Evolutionary conservation across 2,329 filamentous ascomycete genomes (phyloP), one percentile per base, ranked within the genome.

Genomic region (Pseudocercospora fuligena): DNA sequence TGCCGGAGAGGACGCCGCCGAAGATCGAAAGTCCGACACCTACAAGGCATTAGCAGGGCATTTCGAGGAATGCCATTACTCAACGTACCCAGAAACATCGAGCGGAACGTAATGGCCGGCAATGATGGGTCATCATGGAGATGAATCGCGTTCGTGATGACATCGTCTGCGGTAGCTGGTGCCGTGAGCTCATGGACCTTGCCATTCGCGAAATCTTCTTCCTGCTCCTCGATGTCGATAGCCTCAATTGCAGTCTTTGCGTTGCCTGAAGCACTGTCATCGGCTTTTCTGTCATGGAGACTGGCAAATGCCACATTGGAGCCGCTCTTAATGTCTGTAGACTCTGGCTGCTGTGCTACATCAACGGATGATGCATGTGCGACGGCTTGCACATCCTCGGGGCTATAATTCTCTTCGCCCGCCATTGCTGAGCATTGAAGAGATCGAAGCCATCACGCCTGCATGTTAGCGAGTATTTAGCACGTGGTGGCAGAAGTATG

Each of bases 1-100:
- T 58, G 54, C 54, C 54, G 5, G 54, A 58, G 54, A 58, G 54
- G 2, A 58, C 54, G 54, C 54, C 54, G 12, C 54, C 54, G 29
- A 58, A 58, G n/a, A 58, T 36, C 1, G 54, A 58, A 11, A 58
- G 54, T 1, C 54, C 54, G 4, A 58, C 54, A 7, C 54, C 54
- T 58, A 9, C 1, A 7, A 1, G 14, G 6, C 11, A 9, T 58
- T 31, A 36, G 27, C 6, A 23, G 33, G n/a, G 7, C 54, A n/a
- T 21, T 14, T 27, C 53, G 25, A 57, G 19, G 21, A 23, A 23
- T n/a, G 16, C 5, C 54, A 8, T 3, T 40, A 12, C n/a, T 5
- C 14, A 14, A 58, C 54, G 31, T 40, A 58, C 54, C 54, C 29
- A 58, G 14, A 5, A 58, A 58, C 54, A 58, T 58, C 7, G 54